Evolutionary conservation across 768 basidiomycete species (phyloP).

Genomic region (Suillus lakei): DNA sequence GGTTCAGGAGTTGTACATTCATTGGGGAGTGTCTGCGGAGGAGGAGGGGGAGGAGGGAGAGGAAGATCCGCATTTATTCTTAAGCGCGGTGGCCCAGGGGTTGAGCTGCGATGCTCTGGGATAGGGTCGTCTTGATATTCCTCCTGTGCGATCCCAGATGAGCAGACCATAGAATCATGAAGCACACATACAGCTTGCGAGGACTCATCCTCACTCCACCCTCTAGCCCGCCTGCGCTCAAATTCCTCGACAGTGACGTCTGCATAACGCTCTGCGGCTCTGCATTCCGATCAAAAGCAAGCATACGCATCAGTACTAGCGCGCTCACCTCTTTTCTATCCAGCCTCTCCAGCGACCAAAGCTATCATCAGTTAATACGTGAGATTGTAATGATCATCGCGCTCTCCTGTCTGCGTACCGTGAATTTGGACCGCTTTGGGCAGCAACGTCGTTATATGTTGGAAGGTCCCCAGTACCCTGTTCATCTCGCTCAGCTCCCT

Average conservation of each 20-base stretch:
- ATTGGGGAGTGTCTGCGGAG: conserved; percentile 14
- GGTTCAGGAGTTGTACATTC: conserved; percentile 9
- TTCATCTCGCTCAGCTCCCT: conserved; percentile 46
- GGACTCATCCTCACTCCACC: conserved; percentile 64
- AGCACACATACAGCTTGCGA: conserved; percentile 20
- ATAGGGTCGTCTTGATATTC: conserved; percentile 11
- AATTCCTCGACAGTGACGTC: conserved; percentile 66
- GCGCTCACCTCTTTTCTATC: conserved; percentile 81
- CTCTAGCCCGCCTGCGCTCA: conserved; percentile 60
- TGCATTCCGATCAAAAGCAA: conserved; percentile 32
- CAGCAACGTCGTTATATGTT: conserved; percentile 80
- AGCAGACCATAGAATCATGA: neutral
- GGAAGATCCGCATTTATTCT: conserved; percentile 46
- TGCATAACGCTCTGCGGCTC: conserved; percentile 83
- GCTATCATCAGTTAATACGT: conserved; percentile 42
- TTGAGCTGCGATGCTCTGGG: conserved; percentile 14
- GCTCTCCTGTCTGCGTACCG: conserved; percentile 50
- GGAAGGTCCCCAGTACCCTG: conserved; percentile 63
- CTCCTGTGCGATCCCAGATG: conserved; percentile 15
- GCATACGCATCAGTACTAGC: neutral
- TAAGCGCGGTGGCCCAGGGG: conserved; percentile 41
- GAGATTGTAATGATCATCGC: neutral
- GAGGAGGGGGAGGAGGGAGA: conserved; percentile 25
- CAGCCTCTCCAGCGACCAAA: conserved; percentile 87
- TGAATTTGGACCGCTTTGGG: conserved; percentile 81